phyloP scores from a whole-genome alignment of 805 yeast genomes.

The Suhomyces vadensis region DNA sequence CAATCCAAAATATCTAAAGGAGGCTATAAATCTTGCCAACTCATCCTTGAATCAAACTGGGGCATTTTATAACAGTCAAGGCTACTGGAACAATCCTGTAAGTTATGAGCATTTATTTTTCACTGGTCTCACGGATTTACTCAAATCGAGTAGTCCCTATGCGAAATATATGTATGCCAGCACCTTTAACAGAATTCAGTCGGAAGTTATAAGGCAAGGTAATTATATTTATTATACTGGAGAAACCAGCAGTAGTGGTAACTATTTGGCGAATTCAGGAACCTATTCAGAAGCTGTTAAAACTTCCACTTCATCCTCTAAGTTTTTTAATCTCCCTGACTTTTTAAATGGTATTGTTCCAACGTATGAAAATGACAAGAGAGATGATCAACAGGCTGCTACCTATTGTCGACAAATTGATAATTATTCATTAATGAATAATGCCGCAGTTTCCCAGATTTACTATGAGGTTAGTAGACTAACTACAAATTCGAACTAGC shows the following conservation, averaged over 20 bases:
- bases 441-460: slow-evolving; percentile 23
- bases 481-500: neutral
- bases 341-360: neutral
- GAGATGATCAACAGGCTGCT: slow-evolving; percentile 1
- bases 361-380: neutral
- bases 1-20: slow-evolving; percentile 5
- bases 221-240: slow-evolving; percentile 12
- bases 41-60: slow-evolving; percentile 13
- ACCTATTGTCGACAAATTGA: slow-evolving; percentile 10
- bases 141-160: slow-evolving; percentile 8
- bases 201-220: slow-evolving; percentile 12
- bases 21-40: slow-evolving; percentile 12
- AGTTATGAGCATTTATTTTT: slow-evolving; percentile 19
- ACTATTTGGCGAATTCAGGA: slow-evolving; percentile 8
- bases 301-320: neutral
- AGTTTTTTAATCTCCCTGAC: neutral
- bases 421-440: slow-evolving; percentile 18
- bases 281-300: neutral
- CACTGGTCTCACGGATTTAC: slow-evolving; percentile 18
- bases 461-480: slow-evolving; percentile 15
- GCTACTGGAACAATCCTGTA: slow-evolving; percentile 19
- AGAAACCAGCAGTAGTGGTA: slow-evolving; percentile 13
- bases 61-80: slow-evolving; percentile 14
- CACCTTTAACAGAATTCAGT: slow-evolving; percentile 14
- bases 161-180: slow-evolving; percentile 15